Base-by-base conservation (phyloP, 1,284 basidiomycete species). In the Rhodotorula sp. region DNA sequence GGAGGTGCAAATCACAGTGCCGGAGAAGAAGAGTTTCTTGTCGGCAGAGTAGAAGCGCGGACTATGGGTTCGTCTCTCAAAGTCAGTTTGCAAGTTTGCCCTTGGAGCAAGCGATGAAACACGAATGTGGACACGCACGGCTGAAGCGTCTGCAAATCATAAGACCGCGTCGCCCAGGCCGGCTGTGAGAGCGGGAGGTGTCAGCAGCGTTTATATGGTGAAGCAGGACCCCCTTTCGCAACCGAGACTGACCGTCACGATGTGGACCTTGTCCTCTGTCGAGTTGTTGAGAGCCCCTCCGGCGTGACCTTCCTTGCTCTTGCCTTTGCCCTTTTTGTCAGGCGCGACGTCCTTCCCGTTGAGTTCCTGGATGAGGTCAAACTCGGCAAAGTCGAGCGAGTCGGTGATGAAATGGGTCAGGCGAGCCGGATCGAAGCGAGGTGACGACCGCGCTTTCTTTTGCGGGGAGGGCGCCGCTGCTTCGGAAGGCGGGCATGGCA, bases 1-100 rank as follows among this genome's bases (percentile, higher is more conserved):
- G 12, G 86, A 84, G 8, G 87, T 85, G 75, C 87, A 89, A 21
- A 91, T 85, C 50, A 79, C 80, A 8, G 93, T 83, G 1, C 91
- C 90, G 3, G 92, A 93, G 81, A 95, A 94, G 69, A 93, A 85
- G 84, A 87, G 87, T 0, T 84, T 80, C 1, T 89, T 88, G 79
- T 93, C 87, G 15, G 90, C 84, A 6, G 91, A 93, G 82, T 88
- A 94, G 77, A 84, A 86, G 38, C 84, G 81, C 16, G 86, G 78
- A 68, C 87, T 85, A 77, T 55, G n/a, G 43, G 47, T 2, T 1
- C 12, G 45, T 65, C 68, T 55, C 58, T 62, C 49, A 26, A 43
- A n/a, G 55, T 59, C 61, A 31, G 16, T 5, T 23, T 14, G 14
- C 4, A 12, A 14, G 5, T 14, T 45, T 15, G 10, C 23, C 7